These are phyloP conservation scores for Ceratocystis diversiconidia DNA, from an alignment of 2,329 filamentous ascomycete genomes.

Conservation along the genomic window DNA sequence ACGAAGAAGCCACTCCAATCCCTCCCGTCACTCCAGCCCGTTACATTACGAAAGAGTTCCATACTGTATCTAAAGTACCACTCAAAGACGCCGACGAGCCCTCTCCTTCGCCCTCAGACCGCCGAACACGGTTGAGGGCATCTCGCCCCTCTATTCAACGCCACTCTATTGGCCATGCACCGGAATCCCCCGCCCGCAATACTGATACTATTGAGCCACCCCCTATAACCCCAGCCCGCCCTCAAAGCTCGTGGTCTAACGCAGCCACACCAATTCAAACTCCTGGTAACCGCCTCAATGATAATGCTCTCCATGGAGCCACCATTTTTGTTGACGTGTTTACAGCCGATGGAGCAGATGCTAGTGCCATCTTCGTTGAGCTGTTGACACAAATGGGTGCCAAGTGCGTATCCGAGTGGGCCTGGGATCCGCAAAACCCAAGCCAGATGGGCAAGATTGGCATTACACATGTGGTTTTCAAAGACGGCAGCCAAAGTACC, in stretches of 20 bases:
- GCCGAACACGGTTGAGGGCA: constrained; percentile 20
- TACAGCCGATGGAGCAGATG: constrained; percentile 67
- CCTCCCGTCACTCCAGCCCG: constrained; percentile 44
- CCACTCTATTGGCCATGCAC: constrained; percentile 13
- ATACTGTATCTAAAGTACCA: constrained; percentile 65
- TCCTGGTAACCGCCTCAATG: constrained; percentile 25
- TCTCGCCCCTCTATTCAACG: constrained; percentile 17
- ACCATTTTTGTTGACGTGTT: constrained; percentile 75
- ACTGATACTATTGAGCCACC: constrained; percentile 17
- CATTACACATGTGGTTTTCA: constrained; percentile 82
- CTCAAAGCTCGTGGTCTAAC: constrained; percentile 39
- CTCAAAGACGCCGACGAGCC: constrained; percentile 53
- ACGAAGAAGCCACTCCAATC: constrained; percentile 21
- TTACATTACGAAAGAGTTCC: constrained; percentile 36
- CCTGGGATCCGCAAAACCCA: constrained; percentile 33
- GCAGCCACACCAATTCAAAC: constrained; percentile 43
- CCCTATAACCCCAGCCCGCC: constrained; percentile 25
- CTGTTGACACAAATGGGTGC: constrained; percentile 71
- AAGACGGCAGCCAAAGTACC: constrained; percentile 68
- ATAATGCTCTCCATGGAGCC: constrained; percentile 47
- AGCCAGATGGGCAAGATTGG: constrained; percentile 42
- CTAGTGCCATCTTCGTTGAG: constrained; percentile 67
- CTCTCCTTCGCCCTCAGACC: constrained; percentile 33
- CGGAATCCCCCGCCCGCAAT: constrained; percentile 19
- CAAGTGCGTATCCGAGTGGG: constrained; percentile 61